Evolutionary conservation across 2,329 filamentous ascomycete species (phyloP), one percentile per base, ranked within the genome.

Genomic region (Orbilia brochopaga): DNA sequence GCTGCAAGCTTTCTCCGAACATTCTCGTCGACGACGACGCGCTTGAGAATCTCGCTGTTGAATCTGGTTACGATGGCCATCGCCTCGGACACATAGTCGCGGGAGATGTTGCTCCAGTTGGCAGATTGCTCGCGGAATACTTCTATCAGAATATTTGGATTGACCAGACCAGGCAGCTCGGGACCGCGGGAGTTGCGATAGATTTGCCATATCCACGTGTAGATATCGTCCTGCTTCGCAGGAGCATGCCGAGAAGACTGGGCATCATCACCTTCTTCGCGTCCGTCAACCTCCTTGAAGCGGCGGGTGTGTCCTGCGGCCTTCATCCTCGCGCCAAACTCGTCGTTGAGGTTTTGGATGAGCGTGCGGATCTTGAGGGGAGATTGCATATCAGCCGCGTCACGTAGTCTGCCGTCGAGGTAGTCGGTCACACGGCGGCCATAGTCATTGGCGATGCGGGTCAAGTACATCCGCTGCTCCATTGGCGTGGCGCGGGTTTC

Each of bases 51-150:
- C 0, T 74, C 75, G 1, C 65, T 56, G 56, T 87, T 83, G 76
- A 85, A 76, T 11, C 19, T 58, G 27, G 66, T 57, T 5, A 76
- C 73, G 1, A 15, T 46, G 15, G 62, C 23, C 15, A 65, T 65
- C 6, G 75, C 73, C 1, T 19, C 24, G 0, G 46, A 82, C 3
- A 86, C 79, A 69, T 87, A 85, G 0, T 79, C 80, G 0, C 81
- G 66, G 0, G 83, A 80, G 0, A 88, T 75, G 0, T 67, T 52
- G 0, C 79, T 75, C 86, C 86, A 88, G 15, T 84, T 85, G 11
- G 75, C 72, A 0, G 85, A 82, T 64, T 88, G 85, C 35, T 82
- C 81, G 27, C 81, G 81, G 77, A 88, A 86, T 0, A 80, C 78
- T 0, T 76, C 79, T 0, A 80, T 77, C 0, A 87, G 75, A 13